Conservation (phyloP, 2,329 filamentous ascomycete species). For the Ophiostoma sp. region DNA sequence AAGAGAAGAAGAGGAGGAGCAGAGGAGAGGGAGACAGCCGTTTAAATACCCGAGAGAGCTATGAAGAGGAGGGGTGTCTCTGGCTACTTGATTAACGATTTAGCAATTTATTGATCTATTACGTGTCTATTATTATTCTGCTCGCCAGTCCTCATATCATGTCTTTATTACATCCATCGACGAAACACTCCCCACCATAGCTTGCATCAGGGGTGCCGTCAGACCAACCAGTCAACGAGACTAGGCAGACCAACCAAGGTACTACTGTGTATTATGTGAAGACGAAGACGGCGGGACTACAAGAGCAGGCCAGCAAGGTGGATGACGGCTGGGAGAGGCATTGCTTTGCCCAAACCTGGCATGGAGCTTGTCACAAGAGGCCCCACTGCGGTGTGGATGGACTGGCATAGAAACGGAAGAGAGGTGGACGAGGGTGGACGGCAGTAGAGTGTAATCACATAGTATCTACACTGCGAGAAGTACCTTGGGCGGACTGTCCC, state of each 20-base stretch:
- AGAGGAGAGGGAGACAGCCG: conserved; percentile 13
- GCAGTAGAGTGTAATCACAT: not conserved
- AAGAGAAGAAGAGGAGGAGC: conserved; percentile 3
- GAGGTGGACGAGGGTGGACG: not conserved
- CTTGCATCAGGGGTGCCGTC: not conserved
- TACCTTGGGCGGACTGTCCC: not conserved
- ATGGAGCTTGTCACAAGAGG: not conserved
- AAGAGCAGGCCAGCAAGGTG: conserved; percentile 7
- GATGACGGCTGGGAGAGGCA: not conserved
- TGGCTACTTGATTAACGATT: not conserved
- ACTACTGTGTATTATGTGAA: not conserved
- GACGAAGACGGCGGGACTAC: not conserved
- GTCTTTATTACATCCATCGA: not conserved
- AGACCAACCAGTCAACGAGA: not conserved
- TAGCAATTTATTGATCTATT: not conserved
- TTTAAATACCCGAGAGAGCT: conserved; percentile 24
- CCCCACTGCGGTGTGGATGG: conserved; percentile 12
- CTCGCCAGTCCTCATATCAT: not conserved
- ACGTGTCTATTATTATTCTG: not conserved
- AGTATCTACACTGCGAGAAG: not conserved
- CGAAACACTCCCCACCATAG: conserved; percentile 10
- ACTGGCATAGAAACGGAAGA: not conserved
- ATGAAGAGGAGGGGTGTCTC: conserved; percentile 1
- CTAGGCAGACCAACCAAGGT: not conserved
- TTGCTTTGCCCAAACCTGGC: conserved; percentile 3